Percentiles rank a stretch among this genome's conserved stretches.
These are phyloP conservation scores for Pythium dissotocum DNA, from an alignment of 352 stramenopile species.

Conservation along the genomic window DNA sequence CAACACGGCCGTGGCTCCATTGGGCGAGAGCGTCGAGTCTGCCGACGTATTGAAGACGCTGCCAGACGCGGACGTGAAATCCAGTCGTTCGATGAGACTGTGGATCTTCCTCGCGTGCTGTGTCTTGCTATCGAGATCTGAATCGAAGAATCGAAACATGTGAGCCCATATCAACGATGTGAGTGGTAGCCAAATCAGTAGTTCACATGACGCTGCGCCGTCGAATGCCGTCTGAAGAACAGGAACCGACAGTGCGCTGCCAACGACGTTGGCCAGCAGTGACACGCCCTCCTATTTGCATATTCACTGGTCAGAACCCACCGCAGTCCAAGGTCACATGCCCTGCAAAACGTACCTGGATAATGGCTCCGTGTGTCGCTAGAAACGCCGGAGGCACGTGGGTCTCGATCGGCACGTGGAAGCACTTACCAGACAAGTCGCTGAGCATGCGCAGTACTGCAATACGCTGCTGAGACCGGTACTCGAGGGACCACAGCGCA, in stretches of 20 bases:
- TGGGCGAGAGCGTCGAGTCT: neutral
- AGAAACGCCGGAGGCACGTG: slow-evolving; percentile 7
- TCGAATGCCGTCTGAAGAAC: neutral
- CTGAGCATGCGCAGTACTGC: slow-evolving; percentile 19
- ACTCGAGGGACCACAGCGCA: slow-evolving; percentile 22
- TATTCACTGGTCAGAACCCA: neutral
- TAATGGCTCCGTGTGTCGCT: slow-evolving; percentile 8
- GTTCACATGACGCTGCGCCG: neutral
- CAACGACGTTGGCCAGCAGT: neutral
- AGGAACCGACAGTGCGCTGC: neutral
- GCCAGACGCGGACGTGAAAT: neutral
- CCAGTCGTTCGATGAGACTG: neutral
- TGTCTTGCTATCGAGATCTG: neutral
- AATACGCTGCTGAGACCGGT: neutral
- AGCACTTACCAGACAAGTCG: slow-evolving; percentile 26
- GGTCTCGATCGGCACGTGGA: slow-evolving; percentile 25
- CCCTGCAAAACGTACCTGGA: slow-evolving; percentile 7
- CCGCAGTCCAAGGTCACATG: neutral
- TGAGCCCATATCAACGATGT: neutral
- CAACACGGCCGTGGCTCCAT: neutral
- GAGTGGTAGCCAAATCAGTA: neutral
- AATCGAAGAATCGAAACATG: neutral
- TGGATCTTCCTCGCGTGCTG: neutral
- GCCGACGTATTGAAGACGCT: neutral
- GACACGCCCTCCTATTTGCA: neutral